These are phyloP conservation scores for Tetrapisispora taiwanensis DNA, from an alignment of 805 yeast genomes.

Conservation along the genomic window DNA sequence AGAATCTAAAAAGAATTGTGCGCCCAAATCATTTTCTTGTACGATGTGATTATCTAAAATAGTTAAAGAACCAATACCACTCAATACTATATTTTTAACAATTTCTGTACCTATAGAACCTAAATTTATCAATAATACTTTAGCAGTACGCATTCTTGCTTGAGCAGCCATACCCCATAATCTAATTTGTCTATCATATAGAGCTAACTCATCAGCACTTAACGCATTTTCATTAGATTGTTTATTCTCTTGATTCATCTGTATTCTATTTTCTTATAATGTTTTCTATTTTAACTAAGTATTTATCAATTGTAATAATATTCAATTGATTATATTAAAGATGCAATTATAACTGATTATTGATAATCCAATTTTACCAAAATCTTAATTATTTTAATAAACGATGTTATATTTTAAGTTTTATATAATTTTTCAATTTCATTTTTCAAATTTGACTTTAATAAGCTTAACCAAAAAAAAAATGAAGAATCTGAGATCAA, in stretches of 20 bases:
- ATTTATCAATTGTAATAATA: too few species aligned
- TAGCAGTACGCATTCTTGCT: conserved; percentile 58
- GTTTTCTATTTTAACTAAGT: background rate
- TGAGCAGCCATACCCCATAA: conserved; percentile 96
- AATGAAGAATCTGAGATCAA: too few species aligned
- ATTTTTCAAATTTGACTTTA: too few species aligned
- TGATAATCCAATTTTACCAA: too few species aligned
- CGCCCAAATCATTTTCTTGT: conserved; percentile 51
- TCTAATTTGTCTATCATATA: conserved; percentile 89
- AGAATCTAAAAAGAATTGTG: conserved; percentile 62
- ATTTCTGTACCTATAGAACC: conserved; percentile 77
- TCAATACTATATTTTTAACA: conserved; percentile 73
- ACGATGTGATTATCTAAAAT: conserved; percentile 51
- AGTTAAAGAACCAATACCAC: conserved; percentile 77
- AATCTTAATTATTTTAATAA: too few species aligned
- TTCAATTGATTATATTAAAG: too few species aligned
- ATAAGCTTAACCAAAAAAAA: too few species aligned
- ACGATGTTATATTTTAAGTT: too few species aligned
- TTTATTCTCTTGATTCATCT: background rate
- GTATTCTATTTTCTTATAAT: too few species aligned
- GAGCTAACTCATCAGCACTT: conserved; percentile 67
- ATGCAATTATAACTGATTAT: too few species aligned
- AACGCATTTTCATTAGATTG: conserved; percentile 10
- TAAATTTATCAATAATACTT: conserved; percentile 57
- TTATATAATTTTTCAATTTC: too few species aligned